Evolutionary conservation across 441 rosid species (phyloP).

Genomic region (Gossypium gossypioides): DNA sequence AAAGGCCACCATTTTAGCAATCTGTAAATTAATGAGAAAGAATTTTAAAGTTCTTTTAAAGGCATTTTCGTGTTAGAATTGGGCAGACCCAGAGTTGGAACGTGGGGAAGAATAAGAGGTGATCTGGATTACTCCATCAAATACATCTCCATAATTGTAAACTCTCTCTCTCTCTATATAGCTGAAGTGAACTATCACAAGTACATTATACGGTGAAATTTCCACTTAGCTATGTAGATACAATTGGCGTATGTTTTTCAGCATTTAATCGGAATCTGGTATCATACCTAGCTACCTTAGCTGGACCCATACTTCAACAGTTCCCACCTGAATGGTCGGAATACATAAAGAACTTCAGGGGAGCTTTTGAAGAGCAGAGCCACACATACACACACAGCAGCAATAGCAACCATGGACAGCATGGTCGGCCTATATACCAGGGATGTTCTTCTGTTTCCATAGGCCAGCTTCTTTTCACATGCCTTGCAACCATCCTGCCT

Average conservation of each 20-base stretch:
- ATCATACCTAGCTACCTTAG: slow-evolving; percentile 11
- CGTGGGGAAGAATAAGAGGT: background rate
- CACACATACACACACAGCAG: slow-evolving; percentile 48
- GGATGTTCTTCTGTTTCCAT: slow-evolving; percentile 16
- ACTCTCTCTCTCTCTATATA: background rate
- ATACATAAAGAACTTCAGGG: slow-evolving; percentile 33
- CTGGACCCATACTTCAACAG: slow-evolving; percentile 35
- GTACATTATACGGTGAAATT: slow-evolving; percentile 2
- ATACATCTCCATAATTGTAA: background rate
- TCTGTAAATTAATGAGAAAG: background rate
- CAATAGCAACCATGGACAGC: slow-evolving; percentile 45
- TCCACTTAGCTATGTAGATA: background rate
- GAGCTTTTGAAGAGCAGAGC: slow-evolving; percentile 51
- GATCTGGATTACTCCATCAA: background rate
- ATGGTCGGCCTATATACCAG: slow-evolving; percentile 35
- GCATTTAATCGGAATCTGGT: background rate
- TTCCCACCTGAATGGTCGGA: slow-evolving; percentile 56
- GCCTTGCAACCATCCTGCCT: slow-evolving; percentile 21
- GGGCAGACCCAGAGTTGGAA: background rate
- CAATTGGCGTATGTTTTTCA: background rate
- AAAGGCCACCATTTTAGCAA: background rate
- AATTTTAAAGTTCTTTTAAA: background rate
- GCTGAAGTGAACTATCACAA: background rate
- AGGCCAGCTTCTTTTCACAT: slow-evolving; percentile 26
- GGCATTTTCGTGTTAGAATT: background rate